Base-by-base conservation (phyloP, 2,329 filamentous ascomycete genomes). In the Macroventuria anomochaeta region DNA sequence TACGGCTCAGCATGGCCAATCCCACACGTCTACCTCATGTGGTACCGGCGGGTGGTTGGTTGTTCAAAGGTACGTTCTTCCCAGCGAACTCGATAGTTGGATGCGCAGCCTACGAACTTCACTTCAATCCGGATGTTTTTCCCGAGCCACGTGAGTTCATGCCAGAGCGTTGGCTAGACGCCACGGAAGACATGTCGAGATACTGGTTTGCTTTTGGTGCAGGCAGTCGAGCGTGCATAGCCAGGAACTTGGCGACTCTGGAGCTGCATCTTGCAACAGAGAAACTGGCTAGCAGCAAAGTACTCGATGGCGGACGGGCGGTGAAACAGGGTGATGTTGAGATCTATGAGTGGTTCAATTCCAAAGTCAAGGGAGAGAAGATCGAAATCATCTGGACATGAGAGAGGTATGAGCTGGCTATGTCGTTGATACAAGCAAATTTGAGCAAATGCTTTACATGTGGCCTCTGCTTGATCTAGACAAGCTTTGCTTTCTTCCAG, bases 341-440 rank as follows among this genome's bases (percentile, higher is more conserved):
- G 64, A 80, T 83, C n/a, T 68, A 75, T 23, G 79, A 85, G 62
- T 84, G 82, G 82, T 84, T 85, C 58, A 84, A 84, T 59, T 78
- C 77, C 1, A 79, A 77, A 58, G 77, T 84, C 1, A 77, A 79
- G 32, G 80, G 78, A 0, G 79, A 79, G 56, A 77, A 71, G 62
- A 79, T 84, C 17, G 78, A 80, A 6, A 23, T 69, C 7, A 25
- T 63, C 0, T 69, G 67, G 65, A 10, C 36, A 8, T 41, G 13
- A 53, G 15, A 31, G 12, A 18, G n/a, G 6, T 4, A 6, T 5
- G 20, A 10, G 8, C 13, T 5, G 11, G 3, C 15, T n/a, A 3
- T 31, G 7, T 5, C 29, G 29, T n/a, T 31, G 29, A 12, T 11
- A n/a, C 13, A 31, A 11, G 4, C 13, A 31, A 11, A 31, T 28